Evolutionary conservation across 108 stramenopile genomes (phyloP), one percentile per base, ranked within the genome.

Genomic region (Mayamaea pseudoterrestris): DNA sequence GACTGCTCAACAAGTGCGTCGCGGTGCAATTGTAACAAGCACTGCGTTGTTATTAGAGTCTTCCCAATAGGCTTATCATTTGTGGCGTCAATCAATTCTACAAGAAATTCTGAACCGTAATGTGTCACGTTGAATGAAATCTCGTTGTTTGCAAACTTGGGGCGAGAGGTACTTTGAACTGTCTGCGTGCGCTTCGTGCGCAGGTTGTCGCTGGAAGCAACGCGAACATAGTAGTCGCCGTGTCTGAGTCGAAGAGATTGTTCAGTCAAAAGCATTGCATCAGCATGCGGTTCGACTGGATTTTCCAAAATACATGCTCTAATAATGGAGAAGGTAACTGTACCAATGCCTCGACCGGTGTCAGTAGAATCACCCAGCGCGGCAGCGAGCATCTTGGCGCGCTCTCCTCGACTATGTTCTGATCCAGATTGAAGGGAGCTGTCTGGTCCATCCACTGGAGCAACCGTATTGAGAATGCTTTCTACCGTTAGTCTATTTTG

Each of bases 211-310:
- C 63, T 41, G 64, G 64, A 65, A 13, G 76, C 73, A 30, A 90
- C 50, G n/a, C 89, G 71, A 8, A 71, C 76, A 43, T 90, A 90
- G 48, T 86, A 78, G 41, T 90, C 89, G 14, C 83, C 83, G 48
- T 51, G 44, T 32, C 67, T 66, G 25, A 73, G n/a, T n/a, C n/a
- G n/a, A 60, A 32, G 57, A 44, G 2, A 27, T 21, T 16, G 35
- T 47, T 3, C 65, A 58, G 3, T 53, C 44, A 18, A 13, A 11
- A 66, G 57, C 2, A 73, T 43, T 1, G 53, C 50, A 14, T 28
- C 63, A 3, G 64, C 71, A 18, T 80, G 65, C 30, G 72, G 50
- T 35, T 78, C 76, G n/a, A 66, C 57, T 1, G 67, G 34, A 22
- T 58, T 57, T 27, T 66, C 63, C 35, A 90, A 86, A 8, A 90